Evolutionary conservation across 768 basidiomycete genomes (phyloP).

Genomic region (Xerocomellus dryophilus): DNA sequence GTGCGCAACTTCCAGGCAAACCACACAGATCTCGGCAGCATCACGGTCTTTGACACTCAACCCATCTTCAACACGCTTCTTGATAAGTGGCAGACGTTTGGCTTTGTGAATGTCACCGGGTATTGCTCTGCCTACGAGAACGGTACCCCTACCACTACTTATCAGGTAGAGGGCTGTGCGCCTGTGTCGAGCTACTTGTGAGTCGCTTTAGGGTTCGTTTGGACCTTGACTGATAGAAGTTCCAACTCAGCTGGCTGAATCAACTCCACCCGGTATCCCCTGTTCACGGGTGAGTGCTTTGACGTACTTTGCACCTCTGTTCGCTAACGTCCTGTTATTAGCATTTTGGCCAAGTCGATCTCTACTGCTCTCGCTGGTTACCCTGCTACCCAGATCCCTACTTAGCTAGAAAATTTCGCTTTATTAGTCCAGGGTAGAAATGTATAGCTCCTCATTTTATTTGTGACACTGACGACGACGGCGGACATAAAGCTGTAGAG

Average conservation of each 20-base stretch:
- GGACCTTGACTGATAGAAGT: not conserved
- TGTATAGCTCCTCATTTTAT: not conserved
- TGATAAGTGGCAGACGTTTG: conserved; percentile 49
- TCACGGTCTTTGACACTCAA: conserved; percentile 53
- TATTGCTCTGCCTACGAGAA: conserved; percentile 58
- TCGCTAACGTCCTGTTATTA: conserved; percentile 19
- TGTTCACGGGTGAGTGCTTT: conserved; percentile 51
- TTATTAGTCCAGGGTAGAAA: not conserved
- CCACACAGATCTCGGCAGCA: conserved; percentile 43
- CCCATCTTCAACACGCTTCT: conserved; percentile 58
- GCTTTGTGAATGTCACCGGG: conserved; percentile 58
- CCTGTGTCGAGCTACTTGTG: conserved; percentile 69
- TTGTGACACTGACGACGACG: conserved; percentile 16
- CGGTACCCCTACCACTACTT: conserved; percentile 49
- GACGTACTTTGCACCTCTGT: not conserved
- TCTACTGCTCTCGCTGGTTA: conserved; percentile 43
- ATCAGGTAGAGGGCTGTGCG: conserved; percentile 55
- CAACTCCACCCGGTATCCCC: conserved; percentile 61
- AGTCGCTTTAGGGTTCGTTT: conserved; percentile 23
- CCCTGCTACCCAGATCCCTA: conserved; percentile 4
- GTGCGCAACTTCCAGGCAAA: conserved; percentile 39
- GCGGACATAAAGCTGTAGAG: not conserved
- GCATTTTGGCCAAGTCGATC: conserved; percentile 51
- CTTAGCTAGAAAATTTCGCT: conserved; percentile 3
- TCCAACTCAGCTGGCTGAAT: conserved; percentile 56